These are phyloP conservation scores for Citrus unshiu DNA, from an alignment of 345 rosid genomes.

Conservation along the genomic window DNA sequence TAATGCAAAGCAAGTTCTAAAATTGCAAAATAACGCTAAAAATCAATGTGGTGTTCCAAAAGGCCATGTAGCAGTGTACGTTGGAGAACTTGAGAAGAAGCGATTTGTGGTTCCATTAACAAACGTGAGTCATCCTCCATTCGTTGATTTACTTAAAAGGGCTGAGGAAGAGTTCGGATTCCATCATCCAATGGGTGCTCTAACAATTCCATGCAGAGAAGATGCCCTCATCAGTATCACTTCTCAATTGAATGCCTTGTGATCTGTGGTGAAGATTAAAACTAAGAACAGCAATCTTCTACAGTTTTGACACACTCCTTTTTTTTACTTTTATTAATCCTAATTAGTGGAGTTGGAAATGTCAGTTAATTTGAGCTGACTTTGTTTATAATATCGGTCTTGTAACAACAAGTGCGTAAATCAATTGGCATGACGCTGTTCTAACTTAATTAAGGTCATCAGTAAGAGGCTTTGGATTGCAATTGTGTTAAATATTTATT, in stretches of 20 bases:
- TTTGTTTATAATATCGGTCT: too few relatives aligned
- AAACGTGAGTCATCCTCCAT: constrained; percentile 59
- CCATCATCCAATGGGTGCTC: constrained; percentile 72
- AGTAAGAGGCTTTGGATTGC: rapidly evolving
- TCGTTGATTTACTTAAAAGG: constrained; percentile 33
- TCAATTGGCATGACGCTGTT: rapidly evolving
- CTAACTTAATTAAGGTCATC: too few relatives aligned
- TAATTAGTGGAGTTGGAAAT: too few relatives aligned
- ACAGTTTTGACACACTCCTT: too few relatives aligned
- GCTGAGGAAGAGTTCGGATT: constrained; percentile 82
- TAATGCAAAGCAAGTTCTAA: constrained; percentile 28
- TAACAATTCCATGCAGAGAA: constrained; percentile 74
- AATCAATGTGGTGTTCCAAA: constrained; percentile 29
- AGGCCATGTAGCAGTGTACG: constrained; percentile 50
- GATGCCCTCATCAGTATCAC: too few relatives aligned
- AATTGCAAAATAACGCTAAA: neutral
- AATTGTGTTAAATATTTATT: too few relatives aligned
- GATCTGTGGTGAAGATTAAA: too few relatives aligned
- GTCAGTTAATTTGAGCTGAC: too few relatives aligned
- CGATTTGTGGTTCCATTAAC: constrained; percentile 69
- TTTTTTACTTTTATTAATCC: too few relatives aligned
- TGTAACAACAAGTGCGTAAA: rapidly evolving
- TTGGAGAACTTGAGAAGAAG: constrained; percentile 41
- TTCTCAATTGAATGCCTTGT: too few relatives aligned
- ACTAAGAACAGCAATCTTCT: too few relatives aligned